Base-by-base conservation (phyloP, 768 basidiomycete species). In the Jaapia argillacea region DNA sequence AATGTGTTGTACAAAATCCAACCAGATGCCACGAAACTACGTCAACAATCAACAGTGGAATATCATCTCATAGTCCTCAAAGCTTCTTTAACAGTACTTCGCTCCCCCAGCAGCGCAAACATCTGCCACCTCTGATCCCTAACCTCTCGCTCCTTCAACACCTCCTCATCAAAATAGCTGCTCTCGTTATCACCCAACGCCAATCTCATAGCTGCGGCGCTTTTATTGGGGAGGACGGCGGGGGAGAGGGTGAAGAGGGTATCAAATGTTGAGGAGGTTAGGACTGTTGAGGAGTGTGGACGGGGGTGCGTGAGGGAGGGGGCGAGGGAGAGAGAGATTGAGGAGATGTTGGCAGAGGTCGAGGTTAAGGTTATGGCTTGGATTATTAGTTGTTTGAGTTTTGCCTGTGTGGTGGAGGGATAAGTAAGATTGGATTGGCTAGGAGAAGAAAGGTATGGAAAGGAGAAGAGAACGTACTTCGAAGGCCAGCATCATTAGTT, bases 381-480 rank as follows among this genome's bases (percentile, higher is more conserved):
- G 1, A 81, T 85, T 49, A 90, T 81, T 22, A 89, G 73, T 45
- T 88, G 83, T 55, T 90, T 90, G 3, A 90, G 69, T 56, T 86
- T 85, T 14, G 83, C 83, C 85, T 87, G 48, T 13, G 25, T 28
- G 2, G n/a, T n/a, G n/a, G n/a, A n/a, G n/a, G n/a, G n/a, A n/a
- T 23, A 39, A 44, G 28, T 37, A 42, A 35, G 6, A 18, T 14
- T 43, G 18, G 44, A 13, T 1, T 25, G 45, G 48, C 43, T 1
- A 21, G 5, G 6, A 16, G 6, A 14, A 23, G 26, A 18, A 21
- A 24, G 5, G 41, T 21, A 10, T 4, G 24, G 16, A 10, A 24
- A 10, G 41, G 39, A 23, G 18, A n/a, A 25, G n/a, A 7, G 12
- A 5, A 57, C 65, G 6, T 47, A 84, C 85, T 69, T 90, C 85